Evolutionary conservation across 164 flowering plant genomes (phyloP).

Genomic region (Taxillus chinensis): DNA sequence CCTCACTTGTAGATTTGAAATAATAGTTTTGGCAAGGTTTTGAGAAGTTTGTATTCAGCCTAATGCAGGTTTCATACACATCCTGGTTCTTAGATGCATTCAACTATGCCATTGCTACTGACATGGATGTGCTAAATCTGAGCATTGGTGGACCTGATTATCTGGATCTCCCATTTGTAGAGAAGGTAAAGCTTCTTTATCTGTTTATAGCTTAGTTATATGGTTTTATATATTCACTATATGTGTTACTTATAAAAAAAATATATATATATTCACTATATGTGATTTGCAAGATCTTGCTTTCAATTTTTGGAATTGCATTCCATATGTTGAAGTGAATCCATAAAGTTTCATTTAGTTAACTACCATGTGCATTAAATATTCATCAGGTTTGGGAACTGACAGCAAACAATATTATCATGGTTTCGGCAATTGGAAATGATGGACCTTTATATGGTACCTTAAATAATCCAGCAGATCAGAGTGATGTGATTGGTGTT

Average conservation of each 20-base stretch:
- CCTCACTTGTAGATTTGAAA: background rate
- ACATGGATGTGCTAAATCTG: slow-evolving; percentile 94
- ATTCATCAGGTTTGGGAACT: slow-evolving; percentile 86
- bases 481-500: slow-evolving; percentile 99
- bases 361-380: background rate
- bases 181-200: slow-evolving; percentile 49
- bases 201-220: slow-evolving; percentile 1
- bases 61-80: slow-evolving; percentile 98
- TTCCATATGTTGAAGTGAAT: background rate
- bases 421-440: slow-evolving; percentile 99
- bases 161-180: slow-evolving; percentile 97
- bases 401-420: slow-evolving; percentile 90
- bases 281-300: background rate
- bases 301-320: background rate
- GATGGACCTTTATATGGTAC: slow-evolving; percentile 99
- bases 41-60: slow-evolving; percentile 84
- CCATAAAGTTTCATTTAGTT: background rate
- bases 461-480: slow-evolving; percentile 97
- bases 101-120: slow-evolving; percentile 93
- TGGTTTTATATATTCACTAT: background rate
- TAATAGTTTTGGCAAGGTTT: slow-evolving; percentile 26
- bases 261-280: background rate
- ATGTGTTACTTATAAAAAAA: too few relatives aligned
- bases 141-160: slow-evolving; percentile 99
- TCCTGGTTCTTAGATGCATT: slow-evolving; percentile 99